Conservation (phyloP, 1,284 basidiomycete species). For the Trichosporon faecale region DNA sequence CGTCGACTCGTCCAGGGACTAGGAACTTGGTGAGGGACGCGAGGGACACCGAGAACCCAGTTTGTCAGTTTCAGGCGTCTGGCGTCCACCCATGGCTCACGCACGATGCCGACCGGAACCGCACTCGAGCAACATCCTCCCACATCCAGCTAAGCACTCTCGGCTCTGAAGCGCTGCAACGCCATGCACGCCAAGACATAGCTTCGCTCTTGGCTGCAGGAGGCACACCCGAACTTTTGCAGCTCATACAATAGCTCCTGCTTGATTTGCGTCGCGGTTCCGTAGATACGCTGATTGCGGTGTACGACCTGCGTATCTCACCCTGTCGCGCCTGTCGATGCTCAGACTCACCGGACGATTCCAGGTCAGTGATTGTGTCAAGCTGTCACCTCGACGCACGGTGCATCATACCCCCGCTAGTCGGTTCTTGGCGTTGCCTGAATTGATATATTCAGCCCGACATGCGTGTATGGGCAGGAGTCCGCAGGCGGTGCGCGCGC, state of each 20-base stretch:
- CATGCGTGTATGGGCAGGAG: neutral
- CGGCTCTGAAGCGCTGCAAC: neutral
- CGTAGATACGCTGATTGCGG: neutral
- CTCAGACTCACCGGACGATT: neutral
- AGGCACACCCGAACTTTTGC: neutral
- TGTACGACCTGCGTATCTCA: neutral
- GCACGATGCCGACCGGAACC: neutral
- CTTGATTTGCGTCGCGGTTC: neutral
- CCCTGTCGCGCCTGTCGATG: neutral
- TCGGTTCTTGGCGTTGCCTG: neutral
- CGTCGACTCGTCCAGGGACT: neutral
- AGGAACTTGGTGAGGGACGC: neutral
- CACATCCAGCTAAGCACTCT: neutral
- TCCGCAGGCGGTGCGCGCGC: neutral
- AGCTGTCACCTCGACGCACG: neutral
- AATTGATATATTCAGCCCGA: neutral
- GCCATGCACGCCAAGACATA: neutral
- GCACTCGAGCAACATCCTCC: neutral
- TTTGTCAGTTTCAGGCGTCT: neutral
- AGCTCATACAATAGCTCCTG: neutral
- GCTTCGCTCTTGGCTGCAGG: neutral
- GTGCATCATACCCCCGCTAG: neutral
- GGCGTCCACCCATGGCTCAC: neutral
- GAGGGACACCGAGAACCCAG: conserved; percentile 2
- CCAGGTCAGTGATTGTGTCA: neutral